Percentiles rank a stretch among this genome's conserved stretches.
Conservation (phyloP, 768 basidiomycete genomes). For the Leucogyrophana mollusca region DNA sequence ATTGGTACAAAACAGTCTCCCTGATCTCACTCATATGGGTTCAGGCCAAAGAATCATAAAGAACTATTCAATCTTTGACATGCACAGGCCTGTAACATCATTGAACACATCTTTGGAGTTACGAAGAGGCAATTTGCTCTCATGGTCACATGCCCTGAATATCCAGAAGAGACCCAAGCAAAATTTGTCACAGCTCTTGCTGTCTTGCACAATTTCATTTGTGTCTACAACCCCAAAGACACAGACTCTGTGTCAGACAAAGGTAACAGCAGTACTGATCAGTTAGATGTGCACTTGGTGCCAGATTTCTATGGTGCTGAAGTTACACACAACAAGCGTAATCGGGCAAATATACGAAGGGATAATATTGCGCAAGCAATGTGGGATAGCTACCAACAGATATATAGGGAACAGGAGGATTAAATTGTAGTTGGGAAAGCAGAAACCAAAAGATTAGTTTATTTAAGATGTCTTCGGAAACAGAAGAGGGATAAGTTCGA, state of each 20-base stretch:
- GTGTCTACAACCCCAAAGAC: constrained; percentile 15
- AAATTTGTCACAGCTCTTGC: constrained; percentile 13
- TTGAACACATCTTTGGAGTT: constrained; percentile 24
- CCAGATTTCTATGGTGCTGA: no score
- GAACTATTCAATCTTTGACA: constrained; percentile 27
- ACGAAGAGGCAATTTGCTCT: constrained; percentile 12
- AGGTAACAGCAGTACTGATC: neutral
- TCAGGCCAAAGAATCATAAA: constrained; percentile 14
- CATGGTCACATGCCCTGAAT: constrained; percentile 8
- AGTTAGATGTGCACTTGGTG: neutral
- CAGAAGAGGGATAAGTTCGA: no score
- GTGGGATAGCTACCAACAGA: neutral
- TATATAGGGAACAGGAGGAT: no score
- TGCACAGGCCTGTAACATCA: constrained; percentile 18
- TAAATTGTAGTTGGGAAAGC: no score
- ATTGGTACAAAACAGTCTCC: neutral
- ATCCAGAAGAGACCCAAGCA: constrained; percentile 13
- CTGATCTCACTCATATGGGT: neutral
- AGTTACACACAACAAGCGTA: neutral
- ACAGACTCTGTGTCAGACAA: neutral
- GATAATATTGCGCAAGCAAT: constrained; percentile 1
- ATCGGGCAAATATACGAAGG: neutral
- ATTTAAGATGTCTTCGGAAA: no score
- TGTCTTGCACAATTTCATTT: constrained; percentile 23
- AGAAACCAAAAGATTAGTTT: no score